phyloP scores from a whole-genome alignment of 768 basidiomycete genomes.

The Neoboletus subvelutipes region DNA sequence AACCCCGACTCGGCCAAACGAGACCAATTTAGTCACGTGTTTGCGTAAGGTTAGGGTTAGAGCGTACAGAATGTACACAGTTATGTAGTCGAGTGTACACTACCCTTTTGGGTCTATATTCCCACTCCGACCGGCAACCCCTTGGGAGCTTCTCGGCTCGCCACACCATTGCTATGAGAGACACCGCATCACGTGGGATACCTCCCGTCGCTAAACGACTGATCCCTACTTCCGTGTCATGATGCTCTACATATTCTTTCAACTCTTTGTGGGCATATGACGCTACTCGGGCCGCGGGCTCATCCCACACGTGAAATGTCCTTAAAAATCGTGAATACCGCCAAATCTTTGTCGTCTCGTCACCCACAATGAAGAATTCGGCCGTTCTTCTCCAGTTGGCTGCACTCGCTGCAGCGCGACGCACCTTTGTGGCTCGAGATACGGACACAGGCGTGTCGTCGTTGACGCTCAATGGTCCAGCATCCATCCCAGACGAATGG shows the following conservation, averaged over 20 bases:
- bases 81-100: too few relatives aligned
- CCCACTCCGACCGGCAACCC: too few relatives aligned
- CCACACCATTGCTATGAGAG: not conserved
- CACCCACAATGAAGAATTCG: slow-evolving; percentile 10
- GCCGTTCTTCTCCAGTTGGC: not conserved
- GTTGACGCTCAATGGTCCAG: slow-evolving; percentile 41
- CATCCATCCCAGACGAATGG: slow-evolving; percentile 39
- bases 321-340: not conserved
- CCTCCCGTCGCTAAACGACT: not conserved
- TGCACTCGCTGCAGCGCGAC: slow-evolving; percentile 8
- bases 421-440: slow-evolving; percentile 9
- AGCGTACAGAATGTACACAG: too few relatives aligned
- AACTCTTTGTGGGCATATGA: not conserved
- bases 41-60: too few relatives aligned
- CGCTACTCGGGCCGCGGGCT: not conserved
- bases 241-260: not conserved
- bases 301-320: not conserved
- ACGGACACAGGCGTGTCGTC: slow-evolving; percentile 1
- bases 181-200: not conserved
- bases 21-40: too few relatives aligned
- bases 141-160: too few relatives aligned
- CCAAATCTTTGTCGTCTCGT: not conserved
- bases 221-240: not conserved
- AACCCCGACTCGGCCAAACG: too few relatives aligned
- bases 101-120: too few relatives aligned